Evolutionary conservation across 169 alveolate species (phyloP), one percentile per base, ranked within the genome.

Genomic region (Cryptosporidium canis): DNA sequence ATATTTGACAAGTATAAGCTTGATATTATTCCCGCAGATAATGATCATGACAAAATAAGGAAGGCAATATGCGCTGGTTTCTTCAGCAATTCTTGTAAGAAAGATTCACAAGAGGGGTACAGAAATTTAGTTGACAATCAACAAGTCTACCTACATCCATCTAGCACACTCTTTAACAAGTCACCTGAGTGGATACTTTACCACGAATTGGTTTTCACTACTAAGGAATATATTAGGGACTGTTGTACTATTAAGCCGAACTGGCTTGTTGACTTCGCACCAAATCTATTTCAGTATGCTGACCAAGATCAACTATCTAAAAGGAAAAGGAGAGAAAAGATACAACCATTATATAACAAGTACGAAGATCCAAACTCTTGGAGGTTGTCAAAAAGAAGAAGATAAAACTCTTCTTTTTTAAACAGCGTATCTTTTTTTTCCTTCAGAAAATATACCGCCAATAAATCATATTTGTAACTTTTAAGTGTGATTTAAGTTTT

Each of bases 231-330:
- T 84, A 97, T 98, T 97, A 94, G 99, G 67, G 99, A 98, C 85
- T 98, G 98, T 31, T 96, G 98, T 82, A 92, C 96, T 1, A 96
- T 98, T 48, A 98, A 98, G 83, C 98, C 99, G 12, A 95, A 96
- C 66, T 98, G 99, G 99, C 94, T 98, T 37, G 94, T 96, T 63
- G 99, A 98, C 68, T 96, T 98, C 21, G 99, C 99, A 5, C 99
- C 99, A 6, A 96, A 97, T 82, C 96, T 97, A 95, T 98, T 96
- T 91, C 96, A 96, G 90, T 92, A 91, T 92, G 96, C 96, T 2
- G 97, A 96, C 83, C 96, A 95, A 67, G 92, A 93, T 77, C 93
- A 94, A 41, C 90, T 97, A 31, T 93, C 98, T 65, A 96, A 95
- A 92, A 93, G 95, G 55, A 97, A 96, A 93, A 93, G 92, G 90